Percentiles rank a stretch among this genome's conserved stretches.
These are phyloP conservation scores for Diaporthe citrichinensis DNA, from an alignment of 2,329 filamentous ascomycete species.

Conservation along the genomic window DNA sequence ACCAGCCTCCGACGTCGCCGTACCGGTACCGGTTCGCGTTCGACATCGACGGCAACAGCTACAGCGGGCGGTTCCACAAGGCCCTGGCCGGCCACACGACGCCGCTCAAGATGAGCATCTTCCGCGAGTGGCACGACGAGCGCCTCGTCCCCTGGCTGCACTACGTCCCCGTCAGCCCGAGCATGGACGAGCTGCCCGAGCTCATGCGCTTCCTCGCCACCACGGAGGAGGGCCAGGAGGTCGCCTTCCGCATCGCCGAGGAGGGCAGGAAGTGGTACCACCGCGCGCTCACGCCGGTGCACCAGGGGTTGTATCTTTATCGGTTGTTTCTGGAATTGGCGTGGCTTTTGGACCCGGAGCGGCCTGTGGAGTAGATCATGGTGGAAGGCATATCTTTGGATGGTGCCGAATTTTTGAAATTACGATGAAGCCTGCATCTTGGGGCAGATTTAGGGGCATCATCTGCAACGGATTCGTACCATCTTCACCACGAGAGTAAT, in stretches of 20 bases:
- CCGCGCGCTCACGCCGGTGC: conserved; percentile 68
- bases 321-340: conserved; percentile 71
- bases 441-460: not conserved
- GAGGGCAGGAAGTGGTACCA: conserved; percentile 68
- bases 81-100: conserved; percentile 62
- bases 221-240: conserved; percentile 60
- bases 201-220: conserved; percentile 61
- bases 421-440: not conserved
- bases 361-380: conserved; percentile 25
- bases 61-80: conserved; percentile 67
- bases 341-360: conserved; percentile 54
- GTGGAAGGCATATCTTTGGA: not conserved
- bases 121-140: conserved; percentile 72
- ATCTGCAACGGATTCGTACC: not conserved
- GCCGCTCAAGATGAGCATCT: conserved; percentile 66
- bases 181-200: conserved; percentile 66
- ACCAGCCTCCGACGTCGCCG: conserved; percentile 42
- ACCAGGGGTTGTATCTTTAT: conserved; percentile 73
- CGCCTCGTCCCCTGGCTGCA: conserved; percentile 69
- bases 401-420: not conserved
- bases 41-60: conserved; percentile 70
- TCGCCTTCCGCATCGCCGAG: conserved; percentile 66
- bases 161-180: conserved; percentile 66
- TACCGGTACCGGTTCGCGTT: conserved; percentile 59
- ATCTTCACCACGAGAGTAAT: not conserved